phyloP scores from a whole-genome alignment of 495 filamentous ascomycete genomes.

The Xylona heveae region DNA sequence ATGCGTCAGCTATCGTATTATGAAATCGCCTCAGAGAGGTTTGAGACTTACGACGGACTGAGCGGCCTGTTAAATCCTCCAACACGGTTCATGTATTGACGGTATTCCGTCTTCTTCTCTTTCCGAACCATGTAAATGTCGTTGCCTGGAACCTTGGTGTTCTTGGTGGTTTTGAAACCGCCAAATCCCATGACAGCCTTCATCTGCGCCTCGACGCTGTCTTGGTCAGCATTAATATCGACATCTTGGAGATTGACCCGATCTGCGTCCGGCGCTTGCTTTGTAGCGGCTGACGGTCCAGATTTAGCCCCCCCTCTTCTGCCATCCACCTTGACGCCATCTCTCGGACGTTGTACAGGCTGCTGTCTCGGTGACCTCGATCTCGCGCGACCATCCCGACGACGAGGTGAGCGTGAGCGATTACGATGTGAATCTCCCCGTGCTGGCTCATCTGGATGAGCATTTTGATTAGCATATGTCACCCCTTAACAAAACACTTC shows the following conservation, averaged over 20 bases:
- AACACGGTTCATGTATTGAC: slow-evolving; percentile 98
- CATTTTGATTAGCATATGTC: no score
- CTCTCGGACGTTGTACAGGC: no score
- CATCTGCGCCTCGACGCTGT: slow-evolving; percentile 58
- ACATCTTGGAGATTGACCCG: slow-evolving; percentile 20
- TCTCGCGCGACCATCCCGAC: no score
- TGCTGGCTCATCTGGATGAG: no score
- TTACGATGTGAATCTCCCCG: no score
- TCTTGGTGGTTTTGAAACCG: slow-evolving; percentile 68
- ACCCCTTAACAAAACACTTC: no score
- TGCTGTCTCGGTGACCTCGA: no score
- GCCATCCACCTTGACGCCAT: no score
- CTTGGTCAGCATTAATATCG: slow-evolving; percentile 23
- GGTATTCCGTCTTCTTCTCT: slow-evolving; percentile 88
- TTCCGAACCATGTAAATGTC: slow-evolving; percentile 66
- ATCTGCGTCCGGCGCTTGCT: slow-evolving; percentile 17
- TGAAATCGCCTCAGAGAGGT: no score
- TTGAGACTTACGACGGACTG: slow-evolving; percentile 27
- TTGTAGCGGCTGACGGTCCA: slow-evolving; percentile 1
- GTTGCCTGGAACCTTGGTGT: slow-evolving; percentile 80
- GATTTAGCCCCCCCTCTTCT: no score
- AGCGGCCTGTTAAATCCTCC: slow-evolving; percentile 93
- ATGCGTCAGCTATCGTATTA: no score
- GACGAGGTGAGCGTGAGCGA: no score
- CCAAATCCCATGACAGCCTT: slow-evolving; percentile 72